A percentile compares a stretch with the other conserved stretches of the same genome.
These are phyloP conservation scores for Boletus sp. DNA, from an alignment of 768 basidiomycete genomes.

Conservation along the genomic window DNA sequence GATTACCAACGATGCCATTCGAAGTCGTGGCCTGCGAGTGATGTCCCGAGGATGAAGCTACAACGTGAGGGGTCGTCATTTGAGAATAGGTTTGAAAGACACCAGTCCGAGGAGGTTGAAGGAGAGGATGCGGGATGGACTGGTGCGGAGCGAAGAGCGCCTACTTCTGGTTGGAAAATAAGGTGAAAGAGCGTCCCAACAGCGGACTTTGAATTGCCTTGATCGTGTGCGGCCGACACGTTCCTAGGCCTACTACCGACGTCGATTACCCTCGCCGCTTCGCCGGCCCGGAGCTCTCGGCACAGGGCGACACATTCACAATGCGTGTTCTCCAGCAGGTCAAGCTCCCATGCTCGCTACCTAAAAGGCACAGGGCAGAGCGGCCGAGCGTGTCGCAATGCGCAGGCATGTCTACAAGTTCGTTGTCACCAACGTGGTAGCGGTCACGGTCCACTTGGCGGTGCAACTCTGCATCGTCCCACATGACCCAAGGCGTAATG, in stretches of 20 bases:
- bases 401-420: not conserved
- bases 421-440: not conserved
- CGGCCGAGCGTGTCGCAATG: constrained; percentile 1
- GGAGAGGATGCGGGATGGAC: constrained; percentile 23
- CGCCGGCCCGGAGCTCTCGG: not conserved
- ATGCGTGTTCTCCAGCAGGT: constrained; percentile 15
- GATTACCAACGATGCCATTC: constrained; percentile 75
- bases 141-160: constrained; percentile 24
- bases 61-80: constrained; percentile 84
- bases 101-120: constrained; percentile 31
- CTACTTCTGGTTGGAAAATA: constrained; percentile 26
- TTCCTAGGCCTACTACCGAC: constrained; percentile 6
- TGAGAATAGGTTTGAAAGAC: constrained; percentile 13
- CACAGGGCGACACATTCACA: not conserved
- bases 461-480: too few species aligned
- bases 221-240: constrained; percentile 28
- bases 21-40: constrained; percentile 59
- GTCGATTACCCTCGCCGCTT: not conserved
- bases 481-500: too few species aligned
- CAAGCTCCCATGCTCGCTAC: not conserved
- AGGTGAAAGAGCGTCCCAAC: constrained; percentile 23
- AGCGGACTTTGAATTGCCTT: constrained; percentile 35
- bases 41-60: constrained; percentile 73
- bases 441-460: not conserved
- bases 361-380: not conserved